phyloP scores from a whole-genome alignment of 805 yeast species.

The Schizosaccharomyces osmophilus region DNA sequence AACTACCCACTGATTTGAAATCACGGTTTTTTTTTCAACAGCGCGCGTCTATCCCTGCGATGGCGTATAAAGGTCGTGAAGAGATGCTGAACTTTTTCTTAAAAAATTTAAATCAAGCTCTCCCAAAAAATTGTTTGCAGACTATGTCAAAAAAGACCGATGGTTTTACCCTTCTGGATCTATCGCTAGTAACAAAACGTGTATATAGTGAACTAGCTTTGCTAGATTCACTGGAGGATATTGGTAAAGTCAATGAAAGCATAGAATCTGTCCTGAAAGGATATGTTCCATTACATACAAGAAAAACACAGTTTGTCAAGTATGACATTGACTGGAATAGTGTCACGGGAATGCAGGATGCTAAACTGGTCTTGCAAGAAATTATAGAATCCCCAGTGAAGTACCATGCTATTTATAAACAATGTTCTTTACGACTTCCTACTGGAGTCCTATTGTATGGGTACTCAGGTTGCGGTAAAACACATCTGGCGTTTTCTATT shows the following conservation, averaged over 20 bases:
- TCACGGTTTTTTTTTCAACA: too few species aligned
- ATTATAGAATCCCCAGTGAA: conserved; percentile 94
- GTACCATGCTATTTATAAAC: conserved; percentile 81
- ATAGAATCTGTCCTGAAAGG: neutral
- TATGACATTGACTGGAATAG: neutral
- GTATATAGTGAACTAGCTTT: too few species aligned
- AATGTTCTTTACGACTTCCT: conserved; percentile 64
- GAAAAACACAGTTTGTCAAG: neutral
- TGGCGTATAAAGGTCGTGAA: too few species aligned
- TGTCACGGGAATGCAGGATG: conserved; percentile 28
- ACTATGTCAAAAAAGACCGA: too few species aligned
- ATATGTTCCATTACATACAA: neutral
- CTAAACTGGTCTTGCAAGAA: conserved; percentile 53
- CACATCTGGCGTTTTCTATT: conserved; percentile 74
- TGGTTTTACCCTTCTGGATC: too few species aligned
- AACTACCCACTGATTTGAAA: too few species aligned
- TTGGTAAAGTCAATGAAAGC: neutral
- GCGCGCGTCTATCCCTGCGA: too few species aligned
- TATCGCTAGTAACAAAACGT: too few species aligned
- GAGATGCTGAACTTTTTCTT: too few species aligned
- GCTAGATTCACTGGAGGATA: too few species aligned
- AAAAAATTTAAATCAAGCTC: too few species aligned
- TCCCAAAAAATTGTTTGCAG: too few species aligned
- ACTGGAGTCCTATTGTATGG: conserved; percentile 84
- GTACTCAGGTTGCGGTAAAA: conserved; percentile 94